Percentiles rank a stretch among this genome's conserved stretches.
Conservation (phyloP, 1,284 basidiomycete genomes). For the Cryptococcus depauperatus region DNA sequence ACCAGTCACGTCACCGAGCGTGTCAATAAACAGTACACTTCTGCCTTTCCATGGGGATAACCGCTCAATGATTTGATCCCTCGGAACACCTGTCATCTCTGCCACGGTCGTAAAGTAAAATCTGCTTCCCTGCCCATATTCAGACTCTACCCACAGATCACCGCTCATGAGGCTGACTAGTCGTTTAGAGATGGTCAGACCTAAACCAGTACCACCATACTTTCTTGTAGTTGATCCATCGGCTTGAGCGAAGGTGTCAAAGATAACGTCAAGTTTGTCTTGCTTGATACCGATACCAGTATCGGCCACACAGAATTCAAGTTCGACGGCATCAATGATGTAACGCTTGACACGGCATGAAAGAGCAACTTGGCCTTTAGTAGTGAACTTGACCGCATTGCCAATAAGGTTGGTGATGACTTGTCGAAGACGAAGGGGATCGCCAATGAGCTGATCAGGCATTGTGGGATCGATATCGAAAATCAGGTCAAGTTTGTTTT, state of each 20-base stretch:
- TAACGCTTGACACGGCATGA: constrained; percentile 63
- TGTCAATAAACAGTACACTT: constrained; percentile 81
- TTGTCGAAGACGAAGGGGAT: constrained; percentile 85
- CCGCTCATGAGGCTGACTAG: constrained; percentile 97
- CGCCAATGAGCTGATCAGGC: constrained; percentile 93
- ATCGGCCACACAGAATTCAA: constrained; percentile 96
- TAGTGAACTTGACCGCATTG: constrained; percentile 95
- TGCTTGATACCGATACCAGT: constrained; percentile 99
- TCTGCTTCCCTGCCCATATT: constrained; percentile 82
- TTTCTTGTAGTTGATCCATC: constrained; percentile 93
- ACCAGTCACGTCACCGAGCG: constrained; percentile 64
- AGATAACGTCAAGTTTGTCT: constrained; percentile 97
- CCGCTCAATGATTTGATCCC: constrained; percentile 64
- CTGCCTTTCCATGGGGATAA: constrained; percentile 65
- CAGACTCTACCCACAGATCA: constrained; percentile 96
- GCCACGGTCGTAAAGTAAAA: constrained; percentile 90
- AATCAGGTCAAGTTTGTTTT: constrained; percentile 93
- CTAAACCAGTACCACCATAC: constrained; percentile 95
- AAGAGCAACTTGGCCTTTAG: constrained; percentile 82
- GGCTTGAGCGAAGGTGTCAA: constrained; percentile 98
- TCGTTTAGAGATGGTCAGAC: constrained; percentile 90
- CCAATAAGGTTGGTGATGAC: constrained; percentile 80
- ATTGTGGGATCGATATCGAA: constrained; percentile 95
- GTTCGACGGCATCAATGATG: constrained; percentile 69
- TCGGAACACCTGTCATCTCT: constrained; percentile 46